These are phyloP conservation scores for Coemansia reversa DNA, from an alignment of 192 early-diverging fungal genomes.

Conservation along the genomic window DNA sequence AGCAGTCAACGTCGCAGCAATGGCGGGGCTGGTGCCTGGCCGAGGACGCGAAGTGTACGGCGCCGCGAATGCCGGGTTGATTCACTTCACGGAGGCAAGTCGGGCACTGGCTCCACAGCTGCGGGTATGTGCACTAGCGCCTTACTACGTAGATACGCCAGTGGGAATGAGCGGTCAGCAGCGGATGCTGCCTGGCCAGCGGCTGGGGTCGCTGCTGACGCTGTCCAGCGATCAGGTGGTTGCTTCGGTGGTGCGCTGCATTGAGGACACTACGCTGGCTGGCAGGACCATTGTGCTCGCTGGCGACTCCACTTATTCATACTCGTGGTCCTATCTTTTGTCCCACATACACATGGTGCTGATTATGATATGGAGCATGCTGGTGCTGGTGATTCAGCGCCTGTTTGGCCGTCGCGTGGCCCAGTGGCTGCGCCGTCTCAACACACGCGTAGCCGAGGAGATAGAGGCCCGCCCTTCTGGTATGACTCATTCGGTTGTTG, in stretches of 20 bases:
- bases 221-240: constrained; percentile 41
- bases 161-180: constrained; percentile 1
- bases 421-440: constrained; percentile 1
- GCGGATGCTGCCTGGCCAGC: constrained; percentile 36
- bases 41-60: constrained; percentile 29
- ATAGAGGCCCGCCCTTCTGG: background rate
- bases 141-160: constrained; percentile 22
- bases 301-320: constrained; percentile 37
- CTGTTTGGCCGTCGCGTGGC: constrained; percentile 15
- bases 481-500: background rate
- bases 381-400: constrained; percentile 20
- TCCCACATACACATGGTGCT: constrained; percentile 30
- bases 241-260: constrained; percentile 33
- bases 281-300: constrained; percentile 36
- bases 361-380: constrained; percentile 32
- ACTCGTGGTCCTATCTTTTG: constrained; percentile 20
- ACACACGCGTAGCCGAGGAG: constrained; percentile 1
- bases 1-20: constrained; percentile 31
- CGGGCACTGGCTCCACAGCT: constrained; percentile 11
- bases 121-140: constrained; percentile 35
- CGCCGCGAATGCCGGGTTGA: constrained; percentile 31
- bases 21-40: constrained; percentile 34
- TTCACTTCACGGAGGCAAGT: constrained; percentile 38
- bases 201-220: constrained; percentile 31
- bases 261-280: constrained; percentile 28